Conservation (phyloP, 306 rosid species). For the Vachellia collinsii region DNA sequence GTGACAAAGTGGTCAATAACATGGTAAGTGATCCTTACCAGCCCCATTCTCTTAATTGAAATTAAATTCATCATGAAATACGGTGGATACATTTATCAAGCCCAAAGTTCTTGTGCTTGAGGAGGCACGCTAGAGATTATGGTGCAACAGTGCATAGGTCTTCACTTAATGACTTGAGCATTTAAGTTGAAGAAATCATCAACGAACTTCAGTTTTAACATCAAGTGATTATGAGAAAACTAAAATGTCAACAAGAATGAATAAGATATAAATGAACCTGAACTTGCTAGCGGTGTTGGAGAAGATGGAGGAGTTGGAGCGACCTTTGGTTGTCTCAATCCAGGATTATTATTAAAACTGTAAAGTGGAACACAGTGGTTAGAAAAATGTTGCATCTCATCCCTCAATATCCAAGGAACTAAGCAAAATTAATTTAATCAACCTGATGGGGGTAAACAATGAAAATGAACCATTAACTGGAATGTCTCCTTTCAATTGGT, state of each 20-base stretch:
- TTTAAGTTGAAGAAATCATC: not conserved
- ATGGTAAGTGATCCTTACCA: not conserved
- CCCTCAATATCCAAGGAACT: not conserved
- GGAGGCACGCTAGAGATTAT: not conserved
- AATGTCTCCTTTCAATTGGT: constrained; percentile 54
- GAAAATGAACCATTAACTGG: constrained; percentile 87
- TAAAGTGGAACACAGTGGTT: not conserved
- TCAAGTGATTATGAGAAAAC: constrained; percentile 22
- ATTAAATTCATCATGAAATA: not conserved
- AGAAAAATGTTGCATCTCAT: too few relatives aligned
- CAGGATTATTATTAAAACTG: constrained; percentile 2
- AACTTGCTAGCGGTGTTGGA: constrained; percentile 38
- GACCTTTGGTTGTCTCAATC: not conserved
- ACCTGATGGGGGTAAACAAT: constrained; percentile 90
- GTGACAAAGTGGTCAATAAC: not conserved
- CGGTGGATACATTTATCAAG: not conserved
- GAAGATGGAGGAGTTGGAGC: constrained; percentile 33
- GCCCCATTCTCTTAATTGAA: not conserved
- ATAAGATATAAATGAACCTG: constrained; percentile 52
- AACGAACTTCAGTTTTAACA: not conserved
- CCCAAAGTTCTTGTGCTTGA: not conserved
- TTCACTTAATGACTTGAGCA: not conserved
- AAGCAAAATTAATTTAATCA: constrained; percentile 21
- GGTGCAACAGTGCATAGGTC: not conserved
- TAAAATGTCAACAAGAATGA: constrained; percentile 13